These are phyloP conservation scores for Tarenaya hassleriana DNA, from an alignment of 345 rosid species.

Conservation along the genomic window DNA sequence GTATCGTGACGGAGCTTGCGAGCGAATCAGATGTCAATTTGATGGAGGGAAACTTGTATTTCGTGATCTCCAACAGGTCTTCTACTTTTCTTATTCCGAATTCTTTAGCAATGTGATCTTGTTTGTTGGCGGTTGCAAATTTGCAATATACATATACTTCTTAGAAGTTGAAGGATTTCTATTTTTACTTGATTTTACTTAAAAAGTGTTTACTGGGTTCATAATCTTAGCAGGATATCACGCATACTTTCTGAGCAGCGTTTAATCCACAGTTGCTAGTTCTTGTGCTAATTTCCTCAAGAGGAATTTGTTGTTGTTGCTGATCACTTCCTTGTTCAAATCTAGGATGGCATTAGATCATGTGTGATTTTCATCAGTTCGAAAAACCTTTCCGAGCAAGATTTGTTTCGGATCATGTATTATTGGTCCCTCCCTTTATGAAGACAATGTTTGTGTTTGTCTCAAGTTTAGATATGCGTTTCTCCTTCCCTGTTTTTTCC, in stretches of 20 bases:
- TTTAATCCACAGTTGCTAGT: background rate
- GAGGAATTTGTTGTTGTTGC: slow-evolving; percentile 6
- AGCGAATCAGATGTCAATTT: slow-evolving; percentile 50
- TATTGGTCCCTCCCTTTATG: too few relatives aligned
- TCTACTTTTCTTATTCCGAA: background rate
- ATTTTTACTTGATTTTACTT: slow-evolving; percentile 7
- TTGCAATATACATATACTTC: background rate
- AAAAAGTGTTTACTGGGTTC: slow-evolving; percentile 6
- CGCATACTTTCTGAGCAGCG: background rate
- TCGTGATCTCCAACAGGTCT: slow-evolving; percentile 61
- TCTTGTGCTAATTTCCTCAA: background rate
- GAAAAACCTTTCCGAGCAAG: too few relatives aligned
- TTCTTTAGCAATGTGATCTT: slow-evolving; percentile 7
- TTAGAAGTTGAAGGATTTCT: background rate
- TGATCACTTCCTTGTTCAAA: slow-evolving; percentile 3
- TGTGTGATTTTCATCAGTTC: too few relatives aligned
- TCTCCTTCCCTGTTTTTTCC: background rate
- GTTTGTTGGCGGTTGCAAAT: background rate
- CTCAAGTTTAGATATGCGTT: background rate
- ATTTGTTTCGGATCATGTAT: too few relatives aligned
- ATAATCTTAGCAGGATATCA: slow-evolving; percentile 8
- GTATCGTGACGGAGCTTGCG: slow-evolving; percentile 48
- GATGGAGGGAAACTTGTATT: slow-evolving; percentile 75
- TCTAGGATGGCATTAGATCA: background rate
- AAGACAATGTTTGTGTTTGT: background rate